These are phyloP conservation scores for Coriolopsis trogii DNA, from an alignment of 1,284 basidiomycete species.

Conservation along the genomic window DNA sequence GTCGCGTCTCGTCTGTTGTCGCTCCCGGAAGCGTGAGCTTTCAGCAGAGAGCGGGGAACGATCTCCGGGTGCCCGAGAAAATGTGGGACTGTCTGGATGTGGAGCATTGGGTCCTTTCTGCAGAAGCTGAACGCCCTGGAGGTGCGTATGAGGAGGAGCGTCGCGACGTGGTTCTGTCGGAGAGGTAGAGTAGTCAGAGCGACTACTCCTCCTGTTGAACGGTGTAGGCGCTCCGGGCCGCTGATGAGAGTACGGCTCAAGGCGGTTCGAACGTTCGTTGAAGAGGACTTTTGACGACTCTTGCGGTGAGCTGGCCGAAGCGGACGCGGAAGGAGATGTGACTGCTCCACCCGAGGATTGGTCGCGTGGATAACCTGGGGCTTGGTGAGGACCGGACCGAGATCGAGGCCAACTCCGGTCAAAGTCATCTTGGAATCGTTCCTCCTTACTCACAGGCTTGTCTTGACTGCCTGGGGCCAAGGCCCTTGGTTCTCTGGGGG, in stretches of 20 bases:
- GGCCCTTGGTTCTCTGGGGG: constrained; percentile 17
- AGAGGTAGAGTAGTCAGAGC: constrained; percentile 44
- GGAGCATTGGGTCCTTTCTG: constrained; percentile 43
- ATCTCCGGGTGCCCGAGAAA: constrained; percentile 26
- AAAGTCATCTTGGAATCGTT: constrained; percentile 86
- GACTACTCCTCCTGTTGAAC: constrained; percentile 43
- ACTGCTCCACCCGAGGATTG: constrained; percentile 39
- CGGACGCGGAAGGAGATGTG: constrained; percentile 42
- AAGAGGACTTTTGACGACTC: constrained; percentile 75
- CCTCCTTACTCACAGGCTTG: constrained; percentile 67
- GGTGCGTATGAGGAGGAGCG: constrained; percentile 43
- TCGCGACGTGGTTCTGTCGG: constrained; percentile 54
- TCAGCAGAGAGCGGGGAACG: constrained; percentile 22
- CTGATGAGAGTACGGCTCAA: constrained; percentile 71
- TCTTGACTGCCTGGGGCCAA: constrained; percentile 22
- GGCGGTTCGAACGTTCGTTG: constrained; percentile 85
- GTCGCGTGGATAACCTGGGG: constrained; percentile 43
- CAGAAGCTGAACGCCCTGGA: constrained; percentile 48
- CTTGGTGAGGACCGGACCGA: constrained; percentile 41
- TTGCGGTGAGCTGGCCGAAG: constrained; percentile 49
- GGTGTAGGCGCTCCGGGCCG: constrained; percentile 40
- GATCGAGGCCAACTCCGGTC: constrained; percentile 90
- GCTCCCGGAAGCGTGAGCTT: constrained; percentile 26
- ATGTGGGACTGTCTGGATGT: constrained; percentile 18
- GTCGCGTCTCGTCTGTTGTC: constrained; percentile 24